phyloP scores from a whole-genome alignment of 768 basidiomycete species.

The Amanita jacksonii region DNA sequence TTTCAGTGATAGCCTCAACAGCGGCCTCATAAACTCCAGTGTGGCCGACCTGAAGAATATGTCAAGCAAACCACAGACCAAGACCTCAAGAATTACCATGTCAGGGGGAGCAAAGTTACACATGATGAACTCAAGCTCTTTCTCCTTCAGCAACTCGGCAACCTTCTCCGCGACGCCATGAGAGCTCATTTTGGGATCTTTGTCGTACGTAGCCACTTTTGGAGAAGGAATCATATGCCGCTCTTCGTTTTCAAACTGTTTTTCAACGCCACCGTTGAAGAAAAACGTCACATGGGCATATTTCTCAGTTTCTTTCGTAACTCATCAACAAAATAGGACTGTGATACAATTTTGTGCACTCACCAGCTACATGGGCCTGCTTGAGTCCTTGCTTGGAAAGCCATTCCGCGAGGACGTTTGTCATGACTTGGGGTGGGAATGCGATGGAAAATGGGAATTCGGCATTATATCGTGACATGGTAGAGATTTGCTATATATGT shows the following conservation, averaged over 20 bases:
- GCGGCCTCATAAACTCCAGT: slow-evolving; percentile 90
- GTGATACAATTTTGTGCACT: not conserved
- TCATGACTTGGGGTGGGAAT: slow-evolving; percentile 92
- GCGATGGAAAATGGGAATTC: slow-evolving; percentile 86
- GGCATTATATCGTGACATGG: slow-evolving; percentile 90
- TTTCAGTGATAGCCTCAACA: slow-evolving; percentile 78
- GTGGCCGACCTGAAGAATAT: slow-evolving; percentile 64
- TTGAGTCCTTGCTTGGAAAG: slow-evolving; percentile 67
- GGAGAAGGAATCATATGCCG: slow-evolving; percentile 86
- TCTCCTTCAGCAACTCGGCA: slow-evolving; percentile 66
- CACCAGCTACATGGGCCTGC: slow-evolving; percentile 73
- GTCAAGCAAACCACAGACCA: not conserved
- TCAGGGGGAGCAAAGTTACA: slow-evolving; percentile 97
- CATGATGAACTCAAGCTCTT: slow-evolving; percentile 84
- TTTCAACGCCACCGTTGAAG: slow-evolving; percentile 95
- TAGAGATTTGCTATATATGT: slow-evolving; percentile 60
- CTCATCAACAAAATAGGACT: slow-evolving; percentile 4
- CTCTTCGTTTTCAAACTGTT: slow-evolving; percentile 78
- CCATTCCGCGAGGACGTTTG: slow-evolving; percentile 92
- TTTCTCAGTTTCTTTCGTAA: slow-evolving; percentile 97
- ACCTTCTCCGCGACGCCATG: slow-evolving; percentile 87
- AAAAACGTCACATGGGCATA: slow-evolving; percentile 98
- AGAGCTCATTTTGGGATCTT: slow-evolving; percentile 84
- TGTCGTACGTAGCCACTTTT: slow-evolving; percentile 91
- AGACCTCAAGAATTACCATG: slow-evolving; percentile 56